These are phyloP conservation scores for Amauroascus verrucosus DNA, from an alignment of 2,329 filamentous ascomycete genomes.

Conservation along the genomic window DNA sequence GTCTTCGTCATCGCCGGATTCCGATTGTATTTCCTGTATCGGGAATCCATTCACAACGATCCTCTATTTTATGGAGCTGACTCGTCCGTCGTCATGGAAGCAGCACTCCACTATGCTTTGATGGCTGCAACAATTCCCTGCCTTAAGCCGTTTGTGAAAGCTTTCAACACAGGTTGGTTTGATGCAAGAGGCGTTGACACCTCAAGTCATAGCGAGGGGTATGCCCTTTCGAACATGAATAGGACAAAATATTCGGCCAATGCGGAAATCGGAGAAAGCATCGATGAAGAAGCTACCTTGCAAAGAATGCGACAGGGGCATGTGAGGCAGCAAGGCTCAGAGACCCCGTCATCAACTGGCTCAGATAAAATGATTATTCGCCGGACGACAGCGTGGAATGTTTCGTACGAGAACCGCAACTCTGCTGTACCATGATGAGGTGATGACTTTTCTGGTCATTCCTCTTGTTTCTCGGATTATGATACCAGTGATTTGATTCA, in stretches of 20 bases:
- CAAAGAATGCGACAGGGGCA: background rate
- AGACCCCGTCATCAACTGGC: conserved; percentile 11
- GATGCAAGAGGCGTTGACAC: conserved; percentile 7
- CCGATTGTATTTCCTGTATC: conserved; percentile 14
- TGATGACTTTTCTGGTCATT: background rate
- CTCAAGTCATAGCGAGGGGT: conserved; percentile 7
- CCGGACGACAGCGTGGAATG: conserved; percentile 15
- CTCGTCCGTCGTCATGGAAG: conserved; percentile 15
- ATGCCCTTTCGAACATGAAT: conserved; percentile 12
- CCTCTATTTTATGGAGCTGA: conserved; percentile 14
- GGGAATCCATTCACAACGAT: conserved; percentile 9
- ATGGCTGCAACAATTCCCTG: conserved; percentile 18
- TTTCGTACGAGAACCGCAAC: conserved; percentile 9
- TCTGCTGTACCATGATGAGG: background rate
- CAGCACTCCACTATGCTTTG: conserved; percentile 14
- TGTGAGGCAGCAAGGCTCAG: background rate
- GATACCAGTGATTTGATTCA: too few species aligned
- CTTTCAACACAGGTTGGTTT: conserved; percentile 17
- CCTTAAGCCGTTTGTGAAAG: conserved; percentile 17
- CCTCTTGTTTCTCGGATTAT: background rate
- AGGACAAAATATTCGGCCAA: conserved; percentile 2
- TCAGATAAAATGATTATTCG: conserved; percentile 16
- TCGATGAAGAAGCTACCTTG: background rate
- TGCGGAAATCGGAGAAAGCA: background rate
- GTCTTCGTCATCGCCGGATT: conserved; percentile 12